A percentile compares a stretch with the other conserved stretches of the same genome.
Evolutionary conservation across 2,329 filamentous ascomycete species (phyloP).

Genomic region (Cadophora luteo-olivacea): DNA sequence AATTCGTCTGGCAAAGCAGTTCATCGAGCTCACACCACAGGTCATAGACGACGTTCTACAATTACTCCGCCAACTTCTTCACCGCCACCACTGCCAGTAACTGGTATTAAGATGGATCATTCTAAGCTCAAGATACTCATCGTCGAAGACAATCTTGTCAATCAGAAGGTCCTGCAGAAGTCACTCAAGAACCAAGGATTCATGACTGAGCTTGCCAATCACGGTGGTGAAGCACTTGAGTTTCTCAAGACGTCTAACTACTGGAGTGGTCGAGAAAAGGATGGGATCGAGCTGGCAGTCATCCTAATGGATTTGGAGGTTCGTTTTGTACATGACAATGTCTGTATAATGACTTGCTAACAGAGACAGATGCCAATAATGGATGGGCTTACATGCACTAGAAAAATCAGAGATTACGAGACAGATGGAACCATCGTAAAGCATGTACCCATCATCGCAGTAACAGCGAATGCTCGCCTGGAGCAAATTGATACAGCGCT

Average conservation of each 20-base stretch:
- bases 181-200: slow-evolving; percentile 67
- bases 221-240: slow-evolving; percentile 67
- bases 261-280: slow-evolving; percentile 53
- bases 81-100: slow-evolving; percentile 16
- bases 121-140: slow-evolving; percentile 60
- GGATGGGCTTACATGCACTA: slow-evolving; percentile 79
- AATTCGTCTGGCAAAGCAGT: slow-evolving; percentile 34
- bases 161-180: slow-evolving; percentile 67
- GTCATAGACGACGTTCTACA: slow-evolving; percentile 18
- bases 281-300: slow-evolving; percentile 64
- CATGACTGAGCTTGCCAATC: slow-evolving; percentile 67
- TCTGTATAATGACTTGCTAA: neutral
- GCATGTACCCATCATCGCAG: slow-evolving; percentile 81
- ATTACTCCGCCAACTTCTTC: slow-evolving; percentile 15
- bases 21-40: slow-evolving; percentile 32
- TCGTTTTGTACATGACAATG: neutral
- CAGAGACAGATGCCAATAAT: slow-evolving; percentile 71
- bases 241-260: slow-evolving; percentile 61
- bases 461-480: slow-evolving; percentile 79
- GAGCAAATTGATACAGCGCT: slow-evolving; percentile 77
- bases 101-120: slow-evolving; percentile 29
- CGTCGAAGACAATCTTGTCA: slow-evolving; percentile 73
- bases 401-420: slow-evolving; percentile 72
- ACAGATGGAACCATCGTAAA: slow-evolving; percentile 62
- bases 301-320: slow-evolving; percentile 79